Evolutionary conservation across 225 moss, liverwort and hornwort genomes (phyloP), one percentile per base, ranked within the genome.

Genomic region (Polytrichum commune): DNA sequence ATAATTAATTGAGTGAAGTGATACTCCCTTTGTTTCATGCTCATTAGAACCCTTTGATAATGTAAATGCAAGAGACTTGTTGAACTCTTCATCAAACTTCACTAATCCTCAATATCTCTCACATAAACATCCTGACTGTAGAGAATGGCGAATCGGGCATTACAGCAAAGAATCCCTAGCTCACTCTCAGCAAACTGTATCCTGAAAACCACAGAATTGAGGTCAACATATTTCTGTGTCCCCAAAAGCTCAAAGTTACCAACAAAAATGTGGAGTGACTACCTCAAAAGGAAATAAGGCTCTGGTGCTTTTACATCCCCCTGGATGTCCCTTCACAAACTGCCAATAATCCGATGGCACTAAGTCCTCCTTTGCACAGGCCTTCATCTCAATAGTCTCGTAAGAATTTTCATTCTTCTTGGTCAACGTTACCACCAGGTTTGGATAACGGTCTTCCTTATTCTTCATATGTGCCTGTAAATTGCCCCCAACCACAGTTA

Each of bases 221-320:
- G 46, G 46, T 46, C 46, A 46, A 46, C 46, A 46, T 16, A 46
- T 13, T 13, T 46, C 46, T 46, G 16, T 46, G 13, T 46, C 46
- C 1, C 46, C 46, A 46, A 13, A 46, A 16, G 46, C 46, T 46
- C 46, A 4, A 46, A 3, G 13, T 46, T 13, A 46, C 13, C 46
- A 46, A 58, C n/a, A 58, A 58, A 78, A 73, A 76, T 35, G 77
- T 73, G 64, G 23, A 68, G 65, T 55, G 69, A 72, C 62, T 62
- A 88, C 88, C 88, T 88, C 88, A 76, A 84, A 80, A 16, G 88
- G 88, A 38, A 88, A 55, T 32, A 88, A 80, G n/a, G 80, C 78
- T 73, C 88, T 85, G 71, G 68, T 80, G 63, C 74, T 82, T 68
- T 69, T 75, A 55, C 16, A 30, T 67, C 80, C 79, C 68, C 74